Evolutionary conservation across 169 alveolate species (phyloP), one percentile per base, ranked within the genome.

Genomic region (Toxoplasma gondii): DNA sequence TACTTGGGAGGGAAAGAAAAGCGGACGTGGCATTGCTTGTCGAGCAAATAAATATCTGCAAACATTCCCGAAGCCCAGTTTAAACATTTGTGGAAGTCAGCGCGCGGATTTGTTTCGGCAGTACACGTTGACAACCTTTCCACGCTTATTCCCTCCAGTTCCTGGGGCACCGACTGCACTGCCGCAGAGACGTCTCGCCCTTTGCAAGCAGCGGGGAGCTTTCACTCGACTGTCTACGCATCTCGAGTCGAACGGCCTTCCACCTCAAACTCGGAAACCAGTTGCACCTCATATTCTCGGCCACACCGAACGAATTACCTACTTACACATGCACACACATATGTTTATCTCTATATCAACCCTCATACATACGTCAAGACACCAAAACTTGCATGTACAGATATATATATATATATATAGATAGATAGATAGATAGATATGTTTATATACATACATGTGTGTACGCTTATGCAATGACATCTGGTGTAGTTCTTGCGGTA

Each of bases 1-100:
- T 93, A 93, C 58, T 88, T 86, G 53, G 91, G 95, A 1, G 95
- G 95, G 67, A 92, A 92, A 29, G 69, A 81, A 29, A 92, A 92
- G 58, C 88, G 95, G 74, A 90, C 44, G 81, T 91, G 88, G 38
- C 95, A 88, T 7, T 92, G 95, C 54, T 90, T 90, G 58, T 92
- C 95, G 80, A 92, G 80, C 80, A 92, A 88, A 49, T 82, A 45
- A 41, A 92, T 92, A 54, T 92, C 95, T 92, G n/a, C 69, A 80
- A 24, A 82, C 45, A 80, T 34, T 17, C 90, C 43, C 82, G 49
- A 70, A 58, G 19, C n/a, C n/a, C n/a, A n/a, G n/a, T n/a, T n/a
- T n/a, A n/a, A n/a, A 69, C 84, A 38, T 39, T 9, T 31, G 64
- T 27, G 64, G 10, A 88, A 45, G 17, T n/a, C 10, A 34, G 84